A percentile compares a stretch with the other conserved stretches of the same genome.
Evolutionary conservation across 192 early-diverging fungal species (phyloP).

Genomic region (Nowakowskiella sp.): DNA sequence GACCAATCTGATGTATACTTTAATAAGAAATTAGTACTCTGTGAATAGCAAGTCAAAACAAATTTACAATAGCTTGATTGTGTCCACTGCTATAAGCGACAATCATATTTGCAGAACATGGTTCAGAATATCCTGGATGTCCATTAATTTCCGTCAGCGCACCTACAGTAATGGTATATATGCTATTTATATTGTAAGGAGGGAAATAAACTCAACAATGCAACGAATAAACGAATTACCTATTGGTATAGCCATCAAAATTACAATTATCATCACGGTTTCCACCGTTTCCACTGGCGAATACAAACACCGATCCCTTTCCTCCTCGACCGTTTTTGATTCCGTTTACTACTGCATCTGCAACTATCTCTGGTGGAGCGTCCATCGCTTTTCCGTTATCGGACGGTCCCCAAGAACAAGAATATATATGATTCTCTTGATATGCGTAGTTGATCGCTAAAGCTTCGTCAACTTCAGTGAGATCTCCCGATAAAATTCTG

Average conservation of each 20-base stretch:
- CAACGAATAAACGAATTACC: neutral
- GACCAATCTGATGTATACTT: conserved; percentile 84
- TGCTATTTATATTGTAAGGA: conserved; percentile 89
- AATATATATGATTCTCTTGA: conserved; percentile 90
- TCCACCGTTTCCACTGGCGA: conserved; percentile 91
- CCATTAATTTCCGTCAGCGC: conserved; percentile 68
- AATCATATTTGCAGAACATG: conserved; percentile 78
- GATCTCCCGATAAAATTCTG: conserved; percentile 77
- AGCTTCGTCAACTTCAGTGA: conserved; percentile 93
- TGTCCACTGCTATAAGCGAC: conserved; percentile 80
- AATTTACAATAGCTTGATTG: conserved; percentile 65
- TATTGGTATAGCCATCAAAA: neutral
- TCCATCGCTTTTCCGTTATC: conserved; percentile 83
- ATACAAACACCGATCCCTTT: conserved; percentile 83
- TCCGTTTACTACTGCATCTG: conserved; percentile 82
- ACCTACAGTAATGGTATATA: conserved; percentile 89
- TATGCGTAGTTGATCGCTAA: conserved; percentile 79
- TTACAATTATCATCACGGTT: conserved; percentile 72
- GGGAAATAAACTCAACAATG: neutral
- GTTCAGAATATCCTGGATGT: conserved; percentile 82
- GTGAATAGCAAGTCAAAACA: conserved; percentile 1
- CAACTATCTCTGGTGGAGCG: conserved; percentile 68
- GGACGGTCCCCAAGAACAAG: conserved; percentile 90
- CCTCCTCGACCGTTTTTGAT: conserved; percentile 75
- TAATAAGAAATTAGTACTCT: neutral